Evolutionary conservation across 192 early-diverging fungal species (phyloP).

Genomic region (Geosiphon pyriformis): DNA sequence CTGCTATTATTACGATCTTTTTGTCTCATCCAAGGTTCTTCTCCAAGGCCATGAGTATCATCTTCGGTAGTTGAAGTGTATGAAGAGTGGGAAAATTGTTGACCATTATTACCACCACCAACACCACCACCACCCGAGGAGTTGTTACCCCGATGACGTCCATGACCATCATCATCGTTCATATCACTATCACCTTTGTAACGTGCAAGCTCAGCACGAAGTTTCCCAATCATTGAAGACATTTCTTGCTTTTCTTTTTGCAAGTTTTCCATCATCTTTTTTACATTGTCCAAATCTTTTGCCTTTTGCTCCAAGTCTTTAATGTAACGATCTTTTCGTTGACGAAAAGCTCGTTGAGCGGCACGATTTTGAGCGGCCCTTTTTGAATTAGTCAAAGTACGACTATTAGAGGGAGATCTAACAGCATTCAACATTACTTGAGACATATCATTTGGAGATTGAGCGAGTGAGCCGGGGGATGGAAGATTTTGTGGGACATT

Average conservation of each 20-base stretch:
- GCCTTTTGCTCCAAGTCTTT: slow-evolving; percentile 71
- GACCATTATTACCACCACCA: background rate
- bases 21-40: slow-evolving; percentile 21
- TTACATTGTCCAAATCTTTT: slow-evolving; percentile 42
- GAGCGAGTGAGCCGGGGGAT: background rate
- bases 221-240: background rate
- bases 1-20: background rate
- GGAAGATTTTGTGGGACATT: background rate
- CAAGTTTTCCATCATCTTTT: background rate
- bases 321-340: slow-evolving; percentile 78
- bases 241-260: slow-evolving; percentile 19
- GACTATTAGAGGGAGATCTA: background rate
- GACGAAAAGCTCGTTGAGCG: slow-evolving; percentile 86
- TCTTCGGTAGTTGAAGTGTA: slow-evolving; percentile 5
- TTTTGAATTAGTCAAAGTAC: slow-evolving; percentile 40
- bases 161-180: background rate
- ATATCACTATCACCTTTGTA: background rate
- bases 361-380: slow-evolving; percentile 87
- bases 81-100: background rate
- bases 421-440: background rate
- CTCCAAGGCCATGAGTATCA: background rate
- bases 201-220: background rate
- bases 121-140: background rate
- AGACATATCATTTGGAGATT: background rate
- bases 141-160: background rate